Conservation (phyloP, 768 basidiomycete genomes). For the Podaxis carcinomalis region DNA sequence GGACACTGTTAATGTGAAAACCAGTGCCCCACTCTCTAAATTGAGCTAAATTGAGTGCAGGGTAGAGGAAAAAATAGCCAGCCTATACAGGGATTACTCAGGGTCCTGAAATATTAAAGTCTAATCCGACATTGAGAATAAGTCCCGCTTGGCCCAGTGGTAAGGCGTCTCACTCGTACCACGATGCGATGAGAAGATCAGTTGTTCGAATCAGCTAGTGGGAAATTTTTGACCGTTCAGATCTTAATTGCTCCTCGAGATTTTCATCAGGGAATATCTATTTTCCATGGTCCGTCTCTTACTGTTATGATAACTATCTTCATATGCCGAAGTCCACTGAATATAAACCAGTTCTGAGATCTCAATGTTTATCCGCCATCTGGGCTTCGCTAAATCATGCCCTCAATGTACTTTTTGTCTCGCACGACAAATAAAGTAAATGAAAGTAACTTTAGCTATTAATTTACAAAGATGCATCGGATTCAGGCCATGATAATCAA, state of each 20-base stretch:
- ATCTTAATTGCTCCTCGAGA: too few species aligned
- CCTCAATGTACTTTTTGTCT: neutral
- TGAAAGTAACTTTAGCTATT: neutral
- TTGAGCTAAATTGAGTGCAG: too few species aligned
- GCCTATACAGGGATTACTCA: too few species aligned
- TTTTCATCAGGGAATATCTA: too few species aligned
- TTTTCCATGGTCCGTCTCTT: too few species aligned
- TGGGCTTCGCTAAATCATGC: neutral
- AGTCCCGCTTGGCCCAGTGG: slow-evolving; percentile 33
- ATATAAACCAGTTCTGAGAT: too few species aligned
- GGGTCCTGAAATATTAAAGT: too few species aligned
- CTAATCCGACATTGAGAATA: neutral
- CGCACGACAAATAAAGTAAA: neutral
- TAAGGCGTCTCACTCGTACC: slow-evolving; percentile 34
- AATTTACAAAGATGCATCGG: slow-evolving; percentile 7
- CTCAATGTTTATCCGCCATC: neutral
- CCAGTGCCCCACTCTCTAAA: too few species aligned
- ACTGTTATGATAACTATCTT: too few species aligned
- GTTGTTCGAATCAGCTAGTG: slow-evolving; percentile 18
- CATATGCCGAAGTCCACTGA: too few species aligned
- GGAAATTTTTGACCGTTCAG: slow-evolving; percentile 10
- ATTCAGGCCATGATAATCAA: neutral
- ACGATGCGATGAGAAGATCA: slow-evolving; percentile 14
- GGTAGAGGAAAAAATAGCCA: too few species aligned
- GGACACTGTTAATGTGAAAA: too few species aligned